A percentile compares a stretch with the other conserved stretches of the same genome.
Evolutionary conservation across 805 yeast species (phyloP).

Genomic region (Ogataea thermomethanolica): DNA sequence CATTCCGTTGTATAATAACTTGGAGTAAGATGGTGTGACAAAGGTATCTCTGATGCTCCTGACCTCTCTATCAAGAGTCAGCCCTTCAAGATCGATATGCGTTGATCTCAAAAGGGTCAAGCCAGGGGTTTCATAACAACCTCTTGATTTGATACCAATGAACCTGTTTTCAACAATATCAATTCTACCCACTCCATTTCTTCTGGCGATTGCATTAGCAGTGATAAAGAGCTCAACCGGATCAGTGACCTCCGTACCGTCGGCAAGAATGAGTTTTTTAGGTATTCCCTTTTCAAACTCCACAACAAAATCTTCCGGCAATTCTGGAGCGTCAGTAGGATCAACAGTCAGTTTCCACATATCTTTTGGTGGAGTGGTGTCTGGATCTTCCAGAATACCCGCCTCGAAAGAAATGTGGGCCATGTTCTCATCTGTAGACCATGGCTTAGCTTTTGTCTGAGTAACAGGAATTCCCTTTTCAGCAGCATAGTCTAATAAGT

Average conservation of each 20-base stretch:
- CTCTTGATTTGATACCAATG: slow-evolving; percentile 98
- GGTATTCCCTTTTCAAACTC: slow-evolving; percentile 87
- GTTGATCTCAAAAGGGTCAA: slow-evolving; percentile 89
- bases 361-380: slow-evolving; percentile 98
- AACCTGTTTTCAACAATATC: slow-evolving; percentile 99
- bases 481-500: slow-evolving; percentile 89
- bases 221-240: slow-evolving; percentile 90
- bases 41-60: slow-evolving; percentile 94
- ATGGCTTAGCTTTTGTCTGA: slow-evolving; percentile 98
- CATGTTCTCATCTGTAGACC: slow-evolving; percentile 99
- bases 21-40: slow-evolving; percentile 90
- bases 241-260: slow-evolving; percentile 61
- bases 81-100: slow-evolving; percentile 95
- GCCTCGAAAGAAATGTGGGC: slow-evolving; percentile 99
- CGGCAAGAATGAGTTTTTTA: slow-evolving; percentile 65
- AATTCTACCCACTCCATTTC: slow-evolving; percentile 99
- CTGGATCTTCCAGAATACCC: slow-evolving; percentile 98
- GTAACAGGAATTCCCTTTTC: slow-evolving; percentile 89
- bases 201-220: slow-evolving; percentile 94
- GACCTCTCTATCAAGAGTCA: slow-evolving; percentile 95
- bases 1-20: slow-evolving; percentile 92
- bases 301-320: slow-evolving; percentile 85
- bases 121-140: slow-evolving; percentile 99
- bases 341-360: slow-evolving; percentile 99
- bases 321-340: slow-evolving; percentile 91